Evolutionary conservation across 345 rosid species (phyloP).

Genomic region (Euphorbia lathyris): DNA sequence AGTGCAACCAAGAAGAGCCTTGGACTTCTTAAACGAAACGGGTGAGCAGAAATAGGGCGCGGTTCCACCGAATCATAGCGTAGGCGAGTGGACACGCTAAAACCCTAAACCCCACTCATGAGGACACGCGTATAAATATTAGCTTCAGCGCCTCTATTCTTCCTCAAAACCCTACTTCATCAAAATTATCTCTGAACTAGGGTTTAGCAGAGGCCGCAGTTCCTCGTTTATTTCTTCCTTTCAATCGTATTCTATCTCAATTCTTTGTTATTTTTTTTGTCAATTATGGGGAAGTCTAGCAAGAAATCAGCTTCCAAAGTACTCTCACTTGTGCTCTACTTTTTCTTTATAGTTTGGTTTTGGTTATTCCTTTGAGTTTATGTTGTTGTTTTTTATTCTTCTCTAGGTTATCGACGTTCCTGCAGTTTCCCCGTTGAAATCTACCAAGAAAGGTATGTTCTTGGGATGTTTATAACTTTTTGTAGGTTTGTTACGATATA

Average conservation of each 20-base stretch:
- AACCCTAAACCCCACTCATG: constrained; percentile 10
- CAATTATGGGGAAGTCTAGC: constrained; percentile 20
- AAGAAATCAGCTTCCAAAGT: constrained; percentile 22
- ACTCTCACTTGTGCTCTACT: not conserved
- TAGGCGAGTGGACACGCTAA: constrained; percentile 1
- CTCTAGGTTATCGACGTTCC: constrained; percentile 18
- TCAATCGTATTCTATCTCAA: not conserved
- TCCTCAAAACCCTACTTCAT: constrained; percentile 19
- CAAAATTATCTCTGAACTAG: constrained; percentile 10
- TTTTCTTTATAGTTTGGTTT: not conserved
- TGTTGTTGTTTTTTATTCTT: not conserved
- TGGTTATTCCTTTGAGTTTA: not conserved
- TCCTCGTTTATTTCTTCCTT: not conserved
- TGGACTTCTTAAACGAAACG: not conserved
- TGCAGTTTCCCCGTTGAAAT: constrained; percentile 13
- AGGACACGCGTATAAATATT: constrained; percentile 16
- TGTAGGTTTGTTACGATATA: not conserved
- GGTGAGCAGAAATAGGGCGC: not conserved
- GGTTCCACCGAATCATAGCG: constrained; percentile 1
- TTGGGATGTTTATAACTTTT: not conserved
- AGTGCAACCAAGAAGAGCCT: no score
- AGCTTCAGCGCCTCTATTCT: not conserved
- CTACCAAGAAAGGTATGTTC: constrained; percentile 19
- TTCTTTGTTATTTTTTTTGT: not conserved
- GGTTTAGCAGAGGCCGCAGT: constrained; percentile 18